Conservation (phyloP, 345 rosid genomes). For the Clausena lansium region DNA sequence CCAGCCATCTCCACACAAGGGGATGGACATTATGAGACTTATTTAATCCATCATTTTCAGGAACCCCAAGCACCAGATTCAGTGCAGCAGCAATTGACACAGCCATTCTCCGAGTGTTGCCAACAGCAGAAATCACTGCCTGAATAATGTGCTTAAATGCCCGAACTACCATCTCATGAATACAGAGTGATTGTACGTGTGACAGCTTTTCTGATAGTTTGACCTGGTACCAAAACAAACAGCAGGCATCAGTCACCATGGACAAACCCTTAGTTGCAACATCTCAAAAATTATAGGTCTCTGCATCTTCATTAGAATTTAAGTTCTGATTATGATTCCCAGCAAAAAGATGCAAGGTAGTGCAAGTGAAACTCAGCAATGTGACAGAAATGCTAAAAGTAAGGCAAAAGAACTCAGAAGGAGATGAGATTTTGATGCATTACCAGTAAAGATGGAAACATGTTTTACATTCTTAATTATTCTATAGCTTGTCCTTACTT, state of each 20-base stretch:
- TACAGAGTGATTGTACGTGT: slow-evolving; percentile 93
- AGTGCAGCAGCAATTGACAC: slow-evolving; percentile 74
- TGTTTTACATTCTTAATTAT: neutral
- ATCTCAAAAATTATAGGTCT: neutral
- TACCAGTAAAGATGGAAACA: neutral
- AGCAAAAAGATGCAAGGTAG: neutral
- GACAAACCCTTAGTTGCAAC: slow-evolving; percentile 4
- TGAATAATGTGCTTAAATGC: slow-evolving; percentile 90
- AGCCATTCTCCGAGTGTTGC: slow-evolving; percentile 61
- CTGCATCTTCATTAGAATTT: neutral
- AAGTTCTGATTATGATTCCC: neutral
- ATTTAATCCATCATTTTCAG: slow-evolving; percentile 45
- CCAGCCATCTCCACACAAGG: slow-evolving; percentile 88
- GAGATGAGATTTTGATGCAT: neutral
- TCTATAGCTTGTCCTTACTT: neutral
- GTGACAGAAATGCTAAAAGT: neutral
- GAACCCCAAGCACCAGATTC: slow-evolving; percentile 90
- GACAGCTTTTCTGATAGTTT: slow-evolving; percentile 92
- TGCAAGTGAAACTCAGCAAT: neutral
- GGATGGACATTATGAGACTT: slow-evolving; percentile 54
- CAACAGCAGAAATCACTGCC: slow-evolving; percentile 78
- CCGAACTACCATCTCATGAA: slow-evolving; percentile 96
- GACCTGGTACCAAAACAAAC: slow-evolving; percentile 53
- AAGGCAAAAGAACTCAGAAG: neutral
- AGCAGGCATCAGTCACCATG: slow-evolving; percentile 12